Evolutionary conservation across 768 basidiomycete species (phyloP).

Genomic region (Hericium erinaceus): DNA sequence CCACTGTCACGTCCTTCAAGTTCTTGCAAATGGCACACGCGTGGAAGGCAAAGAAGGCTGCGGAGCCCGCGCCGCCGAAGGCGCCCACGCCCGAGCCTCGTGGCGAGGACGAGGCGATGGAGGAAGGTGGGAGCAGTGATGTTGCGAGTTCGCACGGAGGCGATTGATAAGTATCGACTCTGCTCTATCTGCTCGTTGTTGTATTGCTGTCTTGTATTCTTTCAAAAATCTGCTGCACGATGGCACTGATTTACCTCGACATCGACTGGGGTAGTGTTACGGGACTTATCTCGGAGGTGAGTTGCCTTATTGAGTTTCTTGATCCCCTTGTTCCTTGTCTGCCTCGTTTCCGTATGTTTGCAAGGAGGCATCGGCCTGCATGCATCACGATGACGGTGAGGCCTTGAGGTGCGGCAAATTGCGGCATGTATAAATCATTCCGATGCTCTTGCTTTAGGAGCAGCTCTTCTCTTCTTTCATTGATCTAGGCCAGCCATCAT

Average conservation of each 20-base stretch:
- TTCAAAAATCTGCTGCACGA: no score
- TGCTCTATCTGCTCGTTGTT: not conserved
- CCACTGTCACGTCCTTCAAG: slow-evolving; percentile 89
- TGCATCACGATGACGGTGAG: no score
- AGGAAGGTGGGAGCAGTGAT: slow-evolving; percentile 33
- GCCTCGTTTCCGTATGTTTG: not conserved
- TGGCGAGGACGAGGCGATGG: slow-evolving; percentile 18
- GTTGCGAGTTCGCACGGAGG: slow-evolving; percentile 47
- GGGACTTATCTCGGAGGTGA: no score
- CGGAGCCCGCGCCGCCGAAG: slow-evolving; percentile 22
- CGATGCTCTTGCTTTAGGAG: no score
- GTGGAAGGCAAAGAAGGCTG: slow-evolving; percentile 49
- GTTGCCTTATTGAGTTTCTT: no score
- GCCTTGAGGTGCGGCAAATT: no score
- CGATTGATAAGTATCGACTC: slow-evolving; percentile 7
- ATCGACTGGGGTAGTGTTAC: no score
- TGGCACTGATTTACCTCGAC: no score
- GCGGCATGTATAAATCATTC: no score
- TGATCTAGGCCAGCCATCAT: no score
- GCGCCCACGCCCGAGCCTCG: slow-evolving; percentile 3
- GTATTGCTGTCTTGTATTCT: not conserved
- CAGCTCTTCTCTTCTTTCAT: no score
- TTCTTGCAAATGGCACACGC: slow-evolving; percentile 93
- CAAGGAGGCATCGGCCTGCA: not conserved
- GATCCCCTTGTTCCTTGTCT: no score